phyloP scores from a whole-genome alignment of 139 green algal species.

The Pseudopediastrum boryanum region DNA sequence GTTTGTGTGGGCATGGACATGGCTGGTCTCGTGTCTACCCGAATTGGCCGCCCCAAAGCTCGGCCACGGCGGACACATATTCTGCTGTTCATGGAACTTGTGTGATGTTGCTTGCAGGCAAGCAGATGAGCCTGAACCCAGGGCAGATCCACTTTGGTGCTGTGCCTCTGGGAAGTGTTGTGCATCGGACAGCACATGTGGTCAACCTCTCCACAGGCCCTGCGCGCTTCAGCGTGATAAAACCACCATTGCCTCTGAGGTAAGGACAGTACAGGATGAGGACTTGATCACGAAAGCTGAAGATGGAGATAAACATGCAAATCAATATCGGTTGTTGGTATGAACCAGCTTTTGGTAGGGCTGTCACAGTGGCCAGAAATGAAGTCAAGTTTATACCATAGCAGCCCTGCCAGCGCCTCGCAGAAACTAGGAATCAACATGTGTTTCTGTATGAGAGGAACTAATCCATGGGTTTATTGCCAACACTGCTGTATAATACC shows the following conservation, averaged over 20 bases:
- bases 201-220: constrained; percentile 59
- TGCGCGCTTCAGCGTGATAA: constrained; percentile 52
- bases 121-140: constrained; percentile 60
- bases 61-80: too few relatives aligned
- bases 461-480: too few relatives aligned
- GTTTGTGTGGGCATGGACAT: too few relatives aligned
- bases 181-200: constrained; percentile 50
- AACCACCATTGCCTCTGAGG: constrained; percentile 52
- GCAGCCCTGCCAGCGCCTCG: background rate
- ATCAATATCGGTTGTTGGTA: background rate
- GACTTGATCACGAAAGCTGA: background rate
- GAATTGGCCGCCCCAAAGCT: too few relatives aligned
- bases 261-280: background rate
- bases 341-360: too few relatives aligned
- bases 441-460: background rate
- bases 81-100: too few relatives aligned
- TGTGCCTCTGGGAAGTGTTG: constrained; percentile 47
- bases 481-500: too few relatives aligned
- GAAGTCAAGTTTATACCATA: background rate
- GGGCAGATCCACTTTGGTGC: constrained; percentile 68
- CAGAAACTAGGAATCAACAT: background rate
- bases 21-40: too few relatives aligned
- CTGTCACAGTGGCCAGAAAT: background rate
- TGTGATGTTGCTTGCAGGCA: too few relatives aligned
- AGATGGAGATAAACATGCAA: background rate